Evolutionary conservation across 2,329 filamentous ascomycete genomes (phyloP).

Genomic region (Phaeosphaeriaceae sp.): DNA sequence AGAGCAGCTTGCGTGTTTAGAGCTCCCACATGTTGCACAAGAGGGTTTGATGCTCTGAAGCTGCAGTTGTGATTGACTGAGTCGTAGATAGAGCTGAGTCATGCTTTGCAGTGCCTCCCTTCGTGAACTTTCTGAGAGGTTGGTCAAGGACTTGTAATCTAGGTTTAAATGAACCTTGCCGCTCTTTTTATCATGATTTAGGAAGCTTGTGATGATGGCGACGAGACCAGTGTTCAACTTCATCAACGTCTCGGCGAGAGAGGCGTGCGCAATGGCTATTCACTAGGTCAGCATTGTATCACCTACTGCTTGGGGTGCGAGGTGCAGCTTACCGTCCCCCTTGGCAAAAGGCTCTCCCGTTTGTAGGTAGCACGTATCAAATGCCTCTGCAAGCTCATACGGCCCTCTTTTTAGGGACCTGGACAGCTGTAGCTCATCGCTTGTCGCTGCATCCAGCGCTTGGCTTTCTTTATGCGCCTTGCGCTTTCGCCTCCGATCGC

Average conservation of each 20-base stretch:
- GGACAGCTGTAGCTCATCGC: conserved; percentile 48
- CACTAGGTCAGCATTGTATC: conserved; percentile 1
- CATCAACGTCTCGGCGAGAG: conserved; percentile 54
- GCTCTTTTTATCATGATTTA: conserved; percentile 45
- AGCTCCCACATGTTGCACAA: conserved; percentile 33
- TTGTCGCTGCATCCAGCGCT: conserved; percentile 25
- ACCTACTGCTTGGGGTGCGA: background rate
- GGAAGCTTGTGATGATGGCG: conserved; percentile 53
- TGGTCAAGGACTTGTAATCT: conserved; percentile 54
- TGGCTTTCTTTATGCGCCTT: conserved; percentile 34
- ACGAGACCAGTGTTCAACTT: conserved; percentile 57
- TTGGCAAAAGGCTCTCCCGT: conserved; percentile 50
- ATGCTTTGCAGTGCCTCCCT: conserved; percentile 53
- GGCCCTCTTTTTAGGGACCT: conserved; percentile 51
- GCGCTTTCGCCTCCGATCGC: conserved; percentile 41
- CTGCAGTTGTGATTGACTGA: conserved; percentile 46
- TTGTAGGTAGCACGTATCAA: conserved; percentile 46
- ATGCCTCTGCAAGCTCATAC: conserved; percentile 51
- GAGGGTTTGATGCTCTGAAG: conserved; percentile 30
- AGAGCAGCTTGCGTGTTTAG: conserved; percentile 31
- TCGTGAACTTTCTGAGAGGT: conserved; percentile 54
- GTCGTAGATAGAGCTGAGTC: conserved; percentile 48
- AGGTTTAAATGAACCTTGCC: conserved; percentile 40
- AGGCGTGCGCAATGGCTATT: conserved; percentile 53
- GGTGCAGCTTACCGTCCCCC: conserved; percentile 51